Evolutionary conservation across 129 eudicot genomes (phyloP), one percentile per base, ranked within the genome.

Genomic region (Mikania micrantha): DNA sequence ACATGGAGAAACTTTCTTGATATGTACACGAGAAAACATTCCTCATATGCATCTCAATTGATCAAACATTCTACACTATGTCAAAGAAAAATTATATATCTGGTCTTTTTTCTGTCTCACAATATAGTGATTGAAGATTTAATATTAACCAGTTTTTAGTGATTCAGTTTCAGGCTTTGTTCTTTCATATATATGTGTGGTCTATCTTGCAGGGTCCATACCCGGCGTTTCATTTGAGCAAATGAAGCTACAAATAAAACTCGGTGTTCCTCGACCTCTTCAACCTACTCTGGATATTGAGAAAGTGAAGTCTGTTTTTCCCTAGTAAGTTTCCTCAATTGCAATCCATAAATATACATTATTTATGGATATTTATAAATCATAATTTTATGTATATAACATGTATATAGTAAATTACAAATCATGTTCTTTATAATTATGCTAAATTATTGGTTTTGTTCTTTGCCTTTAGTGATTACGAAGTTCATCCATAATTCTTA

Each of bases 271-370:
- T 70, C 79, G 20, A 35, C 57, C 84, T 74, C 96, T 92, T 52
- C 98, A 92, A 59, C 67, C 81, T 39, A 76, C 84, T n/a, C 54
- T 92, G 72, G 96, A 92, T 73, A 59, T 88, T 24, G 96, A 84
- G 66, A 88, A 86, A 80, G 96, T 92, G 74, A 92, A 92, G 61
- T 86, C 98, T 22, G 95, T 92, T 66, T 92, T 92, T 76, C 98
- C 98, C 59, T 92, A 88, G 96, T 91, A 84, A 83, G 89, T 79
- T 47, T 36, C 67, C 60, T 29, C 39, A 57, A 71, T 64, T 40
- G 42, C 1, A n/a, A 21, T 19, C 20, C 20, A 10, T 67, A 44
- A 15, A 44, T 19, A 19, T 44, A 5, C 15, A 40, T 42, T 42
- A 42, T 42, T 42, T 45, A 17, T 45, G 16, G 22, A 45, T 6